phyloP scores from a whole-genome alignment of 208 protist genomes.

The Crithidia expoeki region DNA sequence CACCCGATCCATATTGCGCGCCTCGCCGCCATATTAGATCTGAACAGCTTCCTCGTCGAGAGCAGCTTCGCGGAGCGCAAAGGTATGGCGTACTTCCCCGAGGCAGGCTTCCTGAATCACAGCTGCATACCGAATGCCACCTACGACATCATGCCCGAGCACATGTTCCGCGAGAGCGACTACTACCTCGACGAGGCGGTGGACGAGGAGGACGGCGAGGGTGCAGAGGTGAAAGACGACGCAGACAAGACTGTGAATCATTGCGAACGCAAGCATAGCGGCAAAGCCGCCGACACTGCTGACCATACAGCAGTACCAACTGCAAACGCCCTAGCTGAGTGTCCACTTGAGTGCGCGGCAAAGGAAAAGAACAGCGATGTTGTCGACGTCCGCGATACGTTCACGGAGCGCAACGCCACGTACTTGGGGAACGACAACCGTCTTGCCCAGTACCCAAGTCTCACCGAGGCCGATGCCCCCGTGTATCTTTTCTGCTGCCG shows the following conservation, averaged over 20 bases:
- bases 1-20: constrained; percentile 83
- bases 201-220: not conserved
- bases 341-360: not conserved
- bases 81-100: constrained; percentile 90
- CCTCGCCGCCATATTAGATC: constrained; percentile 82
- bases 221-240: constrained; percentile 1
- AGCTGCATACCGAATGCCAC: constrained; percentile 85
- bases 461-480: constrained; percentile 57
- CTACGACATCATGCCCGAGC: constrained; percentile 85
- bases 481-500: constrained; percentile 89
- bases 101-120: constrained; percentile 89
- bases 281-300: not conserved
- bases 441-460: constrained; percentile 28
- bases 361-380: not conserved
- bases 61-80: constrained; percentile 82
- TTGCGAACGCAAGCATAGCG: not conserved
- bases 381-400: not conserved
- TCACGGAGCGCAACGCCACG: constrained; percentile 26
- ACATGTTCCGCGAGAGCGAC: constrained; percentile 77
- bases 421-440: constrained; percentile 22
- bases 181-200: constrained; percentile 72
- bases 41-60: constrained; percentile 90
- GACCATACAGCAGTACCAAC: not conserved
- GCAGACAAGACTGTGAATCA: not conserved
- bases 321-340: not conserved